Base-by-base conservation (phyloP, 2,329 filamentous ascomycete species). In the Neurospora crassa region DNA sequence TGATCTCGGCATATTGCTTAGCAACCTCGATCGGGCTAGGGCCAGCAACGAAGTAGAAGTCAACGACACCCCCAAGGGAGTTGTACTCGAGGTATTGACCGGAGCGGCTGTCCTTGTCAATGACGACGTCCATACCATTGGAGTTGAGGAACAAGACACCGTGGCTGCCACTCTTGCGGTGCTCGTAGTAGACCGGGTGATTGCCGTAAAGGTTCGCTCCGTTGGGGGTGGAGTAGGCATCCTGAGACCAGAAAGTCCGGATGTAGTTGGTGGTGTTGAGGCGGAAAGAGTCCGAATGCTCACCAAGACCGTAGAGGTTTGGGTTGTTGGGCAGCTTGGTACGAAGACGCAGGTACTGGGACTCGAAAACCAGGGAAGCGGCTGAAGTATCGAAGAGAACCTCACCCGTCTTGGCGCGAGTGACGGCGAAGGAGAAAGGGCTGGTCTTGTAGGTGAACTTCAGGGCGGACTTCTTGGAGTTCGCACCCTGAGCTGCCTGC, bases 11-110 rank as follows among this genome's bases (percentile, higher is more conserved):
- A 73, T 90, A 90, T 75, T 91, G 88, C 74, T 82, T 81, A 12
- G 87, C 82, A 0, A 90, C 87, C 12, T 88, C 85, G 47, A 87
- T 80, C 0, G 89, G 87, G 0, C 82, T 84, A 0, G 88, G 86
- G 0, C 89, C 89, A 10, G 87, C 83, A 11, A 91, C 76, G 76
- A 91, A 90, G 77, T 91, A 91, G 69, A 91, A 87, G 79, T 95
- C 93, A 2, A 96, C 78, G 24, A 94, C 86, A 11, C 93, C 92
- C 7, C 92, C 92, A 0, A 95, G 84, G 1, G 88, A 88, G 78
- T 94, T 93, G 81, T 94, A 96, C 80, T 94, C 91, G 5, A 96
- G 85, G 71, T 90, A 93, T 78, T 94, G 89, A 7, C 86, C 84
- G 8, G 85, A 83, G 34, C 83, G 79, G 5, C 83, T 80, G 1